Evolutionary conservation across 371 early-diverging fungal genomes (phyloP).

Genomic region (Apophysomyces trapeziformis): DNA sequence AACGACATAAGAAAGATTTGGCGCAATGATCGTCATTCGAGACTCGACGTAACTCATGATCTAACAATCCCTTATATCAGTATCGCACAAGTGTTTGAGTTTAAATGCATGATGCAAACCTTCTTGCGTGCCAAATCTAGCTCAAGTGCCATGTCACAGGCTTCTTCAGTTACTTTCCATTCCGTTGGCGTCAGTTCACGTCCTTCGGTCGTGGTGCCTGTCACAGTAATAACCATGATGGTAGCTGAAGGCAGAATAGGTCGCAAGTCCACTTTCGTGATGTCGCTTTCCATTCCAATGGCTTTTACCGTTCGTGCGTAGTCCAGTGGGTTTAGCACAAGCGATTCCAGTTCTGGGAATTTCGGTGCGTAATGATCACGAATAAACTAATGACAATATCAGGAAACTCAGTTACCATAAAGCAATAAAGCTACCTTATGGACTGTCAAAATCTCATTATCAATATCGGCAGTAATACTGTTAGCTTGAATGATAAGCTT

Average conservation of each 20-base stretch:
- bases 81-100: background rate
- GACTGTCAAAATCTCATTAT: slow-evolving; percentile 84
- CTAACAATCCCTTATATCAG: slow-evolving; percentile 28
- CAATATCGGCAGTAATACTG: slow-evolving; percentile 83
- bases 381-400: slow-evolving; percentile 66
- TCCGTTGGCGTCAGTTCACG: slow-evolving; percentile 63
- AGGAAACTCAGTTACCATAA: background rate
- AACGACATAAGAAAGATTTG: slow-evolving; percentile 89
- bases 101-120: slow-evolving; percentile 27
- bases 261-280: slow-evolving; percentile 72
- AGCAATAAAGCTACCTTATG: slow-evolving; percentile 68
- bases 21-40: slow-evolving; percentile 91
- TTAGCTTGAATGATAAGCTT: slow-evolving; percentile 88
- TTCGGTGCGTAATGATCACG: slow-evolving; percentile 86
- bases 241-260: slow-evolving; percentile 83
- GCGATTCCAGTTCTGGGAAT: slow-evolving; percentile 91
- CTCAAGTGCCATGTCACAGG: slow-evolving; percentile 79
- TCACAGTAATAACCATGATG: slow-evolving; percentile 92
- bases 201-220: slow-evolving; percentile 87
- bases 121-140: slow-evolving; percentile 74
- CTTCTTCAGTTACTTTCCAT: slow-evolving; percentile 73
- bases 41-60: slow-evolving; percentile 92
- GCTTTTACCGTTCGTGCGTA: slow-evolving; percentile 89
- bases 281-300: slow-evolving; percentile 79
- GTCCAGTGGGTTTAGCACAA: slow-evolving; percentile 86